Evolutionary conservation across 2,329 filamentous ascomycete genomes (phyloP).

Genomic region (Sclerotinia sclerotiorum): DNA sequence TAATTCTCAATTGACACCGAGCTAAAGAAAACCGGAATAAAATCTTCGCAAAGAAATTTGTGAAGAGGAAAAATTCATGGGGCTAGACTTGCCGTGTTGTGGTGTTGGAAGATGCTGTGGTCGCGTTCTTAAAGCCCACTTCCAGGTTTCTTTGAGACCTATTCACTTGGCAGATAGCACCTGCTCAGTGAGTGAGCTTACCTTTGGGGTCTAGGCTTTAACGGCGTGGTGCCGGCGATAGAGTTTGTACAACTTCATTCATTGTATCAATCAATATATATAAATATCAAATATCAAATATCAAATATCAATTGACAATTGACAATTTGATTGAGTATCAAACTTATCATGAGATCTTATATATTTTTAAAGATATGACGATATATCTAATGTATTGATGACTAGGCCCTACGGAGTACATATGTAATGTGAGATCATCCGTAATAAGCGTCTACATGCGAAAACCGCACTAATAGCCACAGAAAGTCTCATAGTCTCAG

Average conservation of each 20-base stretch:
- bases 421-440: background rate
- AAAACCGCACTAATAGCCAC: background rate
- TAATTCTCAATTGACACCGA: background rate
- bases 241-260: background rate
- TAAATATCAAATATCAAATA: no score
- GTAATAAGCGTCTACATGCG: background rate
- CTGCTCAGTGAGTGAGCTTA: conserved; percentile 1
- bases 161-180: conserved; percentile 8
- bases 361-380: background rate
- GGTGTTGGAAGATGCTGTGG: background rate
- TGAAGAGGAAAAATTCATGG: background rate
- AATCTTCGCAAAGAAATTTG: background rate
- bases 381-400: background rate
- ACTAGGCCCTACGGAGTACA: background rate
- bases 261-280: background rate
- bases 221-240: no score
- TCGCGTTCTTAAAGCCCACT: background rate
- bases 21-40: background rate
- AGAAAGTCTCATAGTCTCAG: background rate
- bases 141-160: conserved; percentile 4
- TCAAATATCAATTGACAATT: background rate
- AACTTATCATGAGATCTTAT: no score
- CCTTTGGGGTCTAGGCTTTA: background rate
- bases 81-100: background rate
- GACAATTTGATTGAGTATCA: background rate